Evolutionary conservation across 2,329 filamentous ascomycete species (phyloP), one percentile per base, ranked within the genome.

Genomic region (Gliomastix tumulicola): DNA sequence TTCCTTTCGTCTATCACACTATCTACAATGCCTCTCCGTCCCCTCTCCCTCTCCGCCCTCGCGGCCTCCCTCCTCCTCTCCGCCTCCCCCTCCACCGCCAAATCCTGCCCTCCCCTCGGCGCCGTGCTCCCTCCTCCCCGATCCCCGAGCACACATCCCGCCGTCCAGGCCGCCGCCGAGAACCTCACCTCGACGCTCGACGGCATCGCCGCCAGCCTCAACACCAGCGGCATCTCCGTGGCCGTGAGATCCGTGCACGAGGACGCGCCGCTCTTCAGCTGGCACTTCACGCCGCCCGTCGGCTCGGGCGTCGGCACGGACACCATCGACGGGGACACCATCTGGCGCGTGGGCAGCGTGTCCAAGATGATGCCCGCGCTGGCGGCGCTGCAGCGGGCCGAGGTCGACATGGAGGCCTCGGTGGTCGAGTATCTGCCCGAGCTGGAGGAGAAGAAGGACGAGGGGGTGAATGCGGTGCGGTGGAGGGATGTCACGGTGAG

Each of bases 401-500:
- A 50, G 3, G 49, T 63, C 11, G 48, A 56, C 12, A 34, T 60
- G 51, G 56, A 69, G 3, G 62, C 61, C 32, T 63, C 63, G 1
- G 54, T 75, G 6, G 57, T 66, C 2, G 59, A 67, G 23, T 67
- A 68, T 36, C 48, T 72, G 6, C 65, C 69, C 0, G 55, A 62
- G 33, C 45, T 62, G 30, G 42, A 50, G 6, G 44, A 46, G 3
- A 44, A 35, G 6, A 37, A 49, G 2, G 35, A 48, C 7, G 53
- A 60, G 32, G 45, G 46, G 5, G 48, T 65, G 7, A 48, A 51
- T 18, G 49, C 54, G 2, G 49, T 66, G 3, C 49, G 60, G 30
- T 74, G 69, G 69, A 58, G 69, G 23, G 60, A 66, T 9, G 51
- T 74, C 21, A 73, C 68, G 0, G 49, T 71, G 6, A 57, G 56